Base-by-base conservation (phyloP, 1,139 yeast species). In the Lodderomyces margitis region DNA sequence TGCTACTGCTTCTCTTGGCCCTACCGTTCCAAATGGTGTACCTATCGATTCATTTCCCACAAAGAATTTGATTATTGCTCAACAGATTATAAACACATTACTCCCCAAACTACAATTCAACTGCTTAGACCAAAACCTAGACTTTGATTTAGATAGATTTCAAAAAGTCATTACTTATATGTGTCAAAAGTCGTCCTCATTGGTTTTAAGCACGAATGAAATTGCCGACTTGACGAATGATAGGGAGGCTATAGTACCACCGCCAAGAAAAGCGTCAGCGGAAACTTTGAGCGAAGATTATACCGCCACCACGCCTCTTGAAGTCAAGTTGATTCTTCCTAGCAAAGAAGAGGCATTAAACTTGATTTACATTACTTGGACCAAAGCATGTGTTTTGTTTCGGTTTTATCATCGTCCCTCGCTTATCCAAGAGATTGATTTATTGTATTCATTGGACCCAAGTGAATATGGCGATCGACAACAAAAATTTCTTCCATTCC, bases 341-440 rank as follows among this genome's bases (percentile, higher is more conserved):
- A 78, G 91, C 1, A 80, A 85, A 52, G 83, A 81, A 33, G 75
- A 77, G 19, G 92, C 96, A 0, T 62, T 85, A 35, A 79, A 80
- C 52, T 69, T 88, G 49, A 81, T 88, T 24, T 80, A 79, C 52
- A 78, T 83, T 37, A 87, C 92, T 1, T 88, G 96, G 95, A 79
- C 81, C 50, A 83, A 84, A 54, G 92, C 95, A 0, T 87, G 95
- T 60, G 89, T 87, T 10, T 66, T 88, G 42, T 86, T 87, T 57
- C 69, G 96, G 42, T 88, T 89, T 57, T 86, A 86, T 58, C 96
- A 89, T 56, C 70, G 95, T 20, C 95, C 96, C 0, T 81, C 92
- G 3, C 78, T 88, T 61, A 80, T 59, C 62, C 81, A 73, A 44
- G 75, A 70, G 46, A 79, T 70, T 23, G 76, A 72, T 36, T 56